Evolutionary conservation across 2,329 filamentous ascomycete species (phyloP).

Genomic region (Botrytis fabae): DNA sequence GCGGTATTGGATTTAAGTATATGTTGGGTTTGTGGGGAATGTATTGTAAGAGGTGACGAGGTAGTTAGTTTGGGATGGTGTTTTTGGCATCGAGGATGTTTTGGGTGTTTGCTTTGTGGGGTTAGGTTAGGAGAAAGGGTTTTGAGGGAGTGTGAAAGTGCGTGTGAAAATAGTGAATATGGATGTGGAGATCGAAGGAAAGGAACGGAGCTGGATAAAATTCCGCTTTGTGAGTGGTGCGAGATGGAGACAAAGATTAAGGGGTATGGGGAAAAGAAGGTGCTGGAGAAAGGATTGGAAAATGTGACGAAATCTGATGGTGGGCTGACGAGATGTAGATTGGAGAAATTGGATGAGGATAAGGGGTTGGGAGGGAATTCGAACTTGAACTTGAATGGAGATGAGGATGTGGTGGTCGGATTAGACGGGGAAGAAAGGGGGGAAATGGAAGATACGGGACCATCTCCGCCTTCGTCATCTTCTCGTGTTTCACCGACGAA

Average conservation of each 20-base stretch:
- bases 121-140: constrained; percentile 39
- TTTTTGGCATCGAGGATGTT: constrained; percentile 59
- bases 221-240: constrained; percentile 54
- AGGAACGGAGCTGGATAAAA: constrained; percentile 47
- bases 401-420: constrained; percentile 7
- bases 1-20: constrained; percentile 55
- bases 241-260: constrained; percentile 41
- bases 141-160: constrained; percentile 5
- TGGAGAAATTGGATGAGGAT: constrained; percentile 43
- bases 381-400: neutral
- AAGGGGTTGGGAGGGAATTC: neutral
- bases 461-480: neutral
- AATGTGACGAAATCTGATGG: constrained; percentile 49
- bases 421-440: constrained; percentile 25
- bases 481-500: neutral
- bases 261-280: constrained; percentile 35
- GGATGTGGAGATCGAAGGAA: constrained; percentile 19
- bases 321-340: constrained; percentile 49
- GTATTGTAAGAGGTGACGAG: constrained; percentile 54
- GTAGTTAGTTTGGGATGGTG: constrained; percentile 61
- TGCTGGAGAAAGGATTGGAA: constrained; percentile 47
- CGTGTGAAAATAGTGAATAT: neutral
- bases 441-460: neutral
- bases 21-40: constrained; percentile 58
- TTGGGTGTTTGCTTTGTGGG: constrained; percentile 56